phyloP scores from a whole-genome alignment of 208 protist species.

The Acanthamoeba polyphaga region DNA sequence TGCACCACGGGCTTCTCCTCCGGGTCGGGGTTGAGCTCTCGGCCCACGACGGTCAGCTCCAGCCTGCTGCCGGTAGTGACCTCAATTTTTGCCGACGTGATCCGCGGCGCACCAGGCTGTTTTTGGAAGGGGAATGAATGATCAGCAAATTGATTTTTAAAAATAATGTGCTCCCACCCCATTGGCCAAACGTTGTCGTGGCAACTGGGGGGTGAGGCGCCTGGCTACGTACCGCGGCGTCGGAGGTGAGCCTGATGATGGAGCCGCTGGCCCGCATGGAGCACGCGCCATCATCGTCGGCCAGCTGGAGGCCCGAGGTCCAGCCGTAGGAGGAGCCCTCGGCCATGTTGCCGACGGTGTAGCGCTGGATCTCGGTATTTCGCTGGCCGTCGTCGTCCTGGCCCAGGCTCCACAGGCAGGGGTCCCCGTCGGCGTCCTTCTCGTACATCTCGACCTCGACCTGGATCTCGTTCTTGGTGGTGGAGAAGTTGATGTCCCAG shows the following conservation, averaged over 20 bases:
- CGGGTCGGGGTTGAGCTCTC: not conserved
- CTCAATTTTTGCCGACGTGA: not conserved
- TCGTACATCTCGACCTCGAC: not conserved
- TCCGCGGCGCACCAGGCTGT: not conserved
- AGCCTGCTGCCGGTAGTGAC: not conserved
- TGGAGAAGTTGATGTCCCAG: not conserved
- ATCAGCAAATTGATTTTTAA: no score
- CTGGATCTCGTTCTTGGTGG: not conserved
- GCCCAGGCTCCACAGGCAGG: not conserved
- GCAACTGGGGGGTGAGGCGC: not conserved
- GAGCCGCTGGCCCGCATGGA: not conserved
- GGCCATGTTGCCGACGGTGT: not conserved
- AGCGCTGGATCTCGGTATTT: not conserved
- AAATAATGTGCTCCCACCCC: no score
- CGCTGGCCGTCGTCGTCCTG: not conserved
- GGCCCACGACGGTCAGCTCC: not conserved
- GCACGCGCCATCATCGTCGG: not conserved
- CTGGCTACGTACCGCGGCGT: not conserved
- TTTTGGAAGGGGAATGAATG: not conserved
- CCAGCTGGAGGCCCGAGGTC: not conserved
- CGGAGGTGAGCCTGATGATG: not conserved
- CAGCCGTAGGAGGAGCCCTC: not conserved
- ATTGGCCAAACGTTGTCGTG: not conserved
- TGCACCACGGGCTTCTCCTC: constrained; percentile 1
- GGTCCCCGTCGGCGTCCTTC: not conserved